Base-by-base conservation (phyloP, 345 rosid species). In the Salix udensis region DNA sequence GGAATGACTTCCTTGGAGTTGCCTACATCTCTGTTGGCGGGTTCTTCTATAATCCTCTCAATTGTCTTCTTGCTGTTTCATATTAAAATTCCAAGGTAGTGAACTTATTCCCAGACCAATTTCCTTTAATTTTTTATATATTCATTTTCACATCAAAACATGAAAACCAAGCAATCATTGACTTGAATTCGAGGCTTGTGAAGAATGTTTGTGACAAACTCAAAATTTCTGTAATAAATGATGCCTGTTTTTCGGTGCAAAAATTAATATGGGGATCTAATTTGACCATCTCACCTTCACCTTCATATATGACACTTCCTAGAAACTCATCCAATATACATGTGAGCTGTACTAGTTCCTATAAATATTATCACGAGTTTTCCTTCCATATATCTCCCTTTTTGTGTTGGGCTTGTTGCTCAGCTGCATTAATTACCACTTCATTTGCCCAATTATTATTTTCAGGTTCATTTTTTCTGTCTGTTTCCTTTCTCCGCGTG, bases 1-100 rank as follows among this genome's bases (percentile, higher is more conserved):
- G 84, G 84, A 92, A 92, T 61, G 92, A 91, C 85, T 92, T 92
- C 71, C 92, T 89, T 36, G 97, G 96, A 19, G 66, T 82, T 77
- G 86, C 97, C 44, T 92, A 86, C 82, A 11, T 92, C 67, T 85
- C 89, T 60, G 82, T 91, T 71, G 97, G 97, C 74, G 82, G 87
- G 72, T 86, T 86, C 88, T 73, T 88, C 91, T 46, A 78, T 92
- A 46, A 31, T 86, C 75, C 67, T 91, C 71, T 84, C 97, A 72
- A 52, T 87, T 74, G 87, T 88, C 75, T 91, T 92, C 89, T 52
- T 80, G 85, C 77, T 92, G 82, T 87, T 92, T 73, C 97, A 92
- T 80, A 26, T 92, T 74, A 89, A 85, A 70, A 80, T 71, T 72
- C 91, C 84, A 30, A 89, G 94, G 91, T 92, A 85, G 73, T 75